phyloP scores from a whole-genome alignment of 176 grass and related monocot genomes.

The Oryza australiensis region DNA sequence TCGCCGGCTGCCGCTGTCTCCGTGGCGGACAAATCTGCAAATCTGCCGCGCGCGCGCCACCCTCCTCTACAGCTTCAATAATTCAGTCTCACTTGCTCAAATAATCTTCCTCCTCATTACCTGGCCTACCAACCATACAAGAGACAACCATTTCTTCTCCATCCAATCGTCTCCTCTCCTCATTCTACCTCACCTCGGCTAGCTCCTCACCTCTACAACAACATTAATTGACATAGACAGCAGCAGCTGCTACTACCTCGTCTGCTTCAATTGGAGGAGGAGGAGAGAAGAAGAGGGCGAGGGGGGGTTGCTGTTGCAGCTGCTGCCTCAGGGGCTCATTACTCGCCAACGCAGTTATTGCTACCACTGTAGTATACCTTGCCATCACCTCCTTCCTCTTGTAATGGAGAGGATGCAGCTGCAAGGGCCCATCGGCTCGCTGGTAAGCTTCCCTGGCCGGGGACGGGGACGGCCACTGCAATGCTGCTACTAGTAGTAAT shows the following conservation, averaged over 20 bases:
- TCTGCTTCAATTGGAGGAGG: constrained; percentile 10
- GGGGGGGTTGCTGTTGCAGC: background rate
- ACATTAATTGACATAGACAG: constrained; percentile 17
- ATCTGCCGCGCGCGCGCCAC: background rate
- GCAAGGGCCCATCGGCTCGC: constrained; percentile 73
- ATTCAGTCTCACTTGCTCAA: constrained; percentile 23
- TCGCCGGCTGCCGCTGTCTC: constrained; percentile 5
- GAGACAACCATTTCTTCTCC: constrained; percentile 48
- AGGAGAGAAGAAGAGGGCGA: background rate
- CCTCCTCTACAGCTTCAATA: constrained; percentile 19
- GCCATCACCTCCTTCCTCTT: background rate
- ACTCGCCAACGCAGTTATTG: constrained; percentile 46
- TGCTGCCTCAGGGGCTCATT: constrained; percentile 34
- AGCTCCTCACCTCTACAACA: background rate
- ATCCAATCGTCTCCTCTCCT: background rate
- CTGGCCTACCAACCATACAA: constrained; percentile 6
- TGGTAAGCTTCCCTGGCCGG: constrained; percentile 42
- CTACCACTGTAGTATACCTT: constrained; percentile 25
- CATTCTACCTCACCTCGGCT: no score
- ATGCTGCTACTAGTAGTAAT: background rate
- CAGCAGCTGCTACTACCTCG: background rate
- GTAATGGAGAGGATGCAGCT: constrained; percentile 67
- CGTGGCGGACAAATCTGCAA: constrained; percentile 32
- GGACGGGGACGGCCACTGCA: background rate
- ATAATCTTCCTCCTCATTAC: constrained; percentile 33